A percentile compares a stretch with the other conserved stretches of the same genome.
Conservation (phyloP, 2,329 filamentous ascomycete species). For the Fusarium sp. region DNA sequence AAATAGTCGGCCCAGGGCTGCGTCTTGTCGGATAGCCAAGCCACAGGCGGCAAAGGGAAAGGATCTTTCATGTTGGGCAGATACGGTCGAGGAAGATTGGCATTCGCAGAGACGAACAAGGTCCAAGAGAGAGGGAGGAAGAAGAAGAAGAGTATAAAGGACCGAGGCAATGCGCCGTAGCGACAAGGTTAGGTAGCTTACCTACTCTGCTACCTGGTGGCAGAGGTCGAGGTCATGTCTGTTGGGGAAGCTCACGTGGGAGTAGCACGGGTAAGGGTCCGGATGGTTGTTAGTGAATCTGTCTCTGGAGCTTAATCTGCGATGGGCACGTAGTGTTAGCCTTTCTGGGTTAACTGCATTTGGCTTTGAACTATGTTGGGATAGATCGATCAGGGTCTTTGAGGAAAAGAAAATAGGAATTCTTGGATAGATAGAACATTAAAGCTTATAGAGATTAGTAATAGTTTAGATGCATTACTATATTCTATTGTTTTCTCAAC, state of each 20-base stretch:
- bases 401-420: neutral
- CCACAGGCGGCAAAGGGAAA: constrained; percentile 72
- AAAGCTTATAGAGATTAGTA: constrained; percentile 1
- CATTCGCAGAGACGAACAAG: neutral
- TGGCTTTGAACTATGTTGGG: constrained; percentile 1
- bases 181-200: constrained; percentile 1
- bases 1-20: constrained; percentile 73
- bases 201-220: neutral
- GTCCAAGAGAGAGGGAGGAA: neutral
- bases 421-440: neutral
- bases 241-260: constrained; percentile 44
- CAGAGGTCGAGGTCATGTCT: constrained; percentile 30
- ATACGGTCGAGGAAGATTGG: neutral
- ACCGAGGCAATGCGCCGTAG: constrained; percentile 19
- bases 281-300: constrained; percentile 14
- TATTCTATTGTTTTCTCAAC: no score
- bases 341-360: neutral
- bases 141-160: constrained; percentile 1
- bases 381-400: no score
- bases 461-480: no score
- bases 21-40: constrained; percentile 65
- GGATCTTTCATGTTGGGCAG: constrained; percentile 73
- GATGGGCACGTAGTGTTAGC: constrained; percentile 5
- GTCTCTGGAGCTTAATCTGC: constrained; percentile 12
- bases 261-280: constrained; percentile 36